A percentile compares a stretch with the other conserved stretches of the same genome.
Evolutionary conservation across 2,329 filamentous ascomycete species (phyloP).

Genomic region (Aspergillus sp.): DNA sequence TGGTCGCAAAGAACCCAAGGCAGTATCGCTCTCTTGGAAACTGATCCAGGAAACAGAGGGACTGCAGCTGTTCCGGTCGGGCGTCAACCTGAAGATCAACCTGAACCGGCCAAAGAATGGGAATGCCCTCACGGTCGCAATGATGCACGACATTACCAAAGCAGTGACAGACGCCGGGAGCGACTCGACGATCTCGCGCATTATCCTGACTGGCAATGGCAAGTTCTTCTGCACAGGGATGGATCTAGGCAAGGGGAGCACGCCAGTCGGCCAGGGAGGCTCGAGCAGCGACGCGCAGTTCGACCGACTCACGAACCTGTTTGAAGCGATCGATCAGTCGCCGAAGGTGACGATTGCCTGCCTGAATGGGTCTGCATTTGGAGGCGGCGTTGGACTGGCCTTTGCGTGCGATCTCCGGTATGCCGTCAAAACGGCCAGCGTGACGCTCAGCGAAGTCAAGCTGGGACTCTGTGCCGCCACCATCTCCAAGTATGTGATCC

Average conservation of each 20-base stretch:
- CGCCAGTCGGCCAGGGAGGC: constrained; percentile 20
- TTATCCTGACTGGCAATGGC: constrained; percentile 38
- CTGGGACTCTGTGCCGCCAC: constrained; percentile 11
- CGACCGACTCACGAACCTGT: constrained; percentile 26
- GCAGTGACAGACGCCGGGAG: constrained; percentile 25
- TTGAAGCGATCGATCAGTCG: constrained; percentile 40
- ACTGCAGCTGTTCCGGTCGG: constrained; percentile 29
- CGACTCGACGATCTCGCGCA: constrained; percentile 33
- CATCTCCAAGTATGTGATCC: constrained; percentile 25
- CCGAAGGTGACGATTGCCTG: constrained; percentile 45
- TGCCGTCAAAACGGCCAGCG: constrained; percentile 13
- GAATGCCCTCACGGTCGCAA: constrained; percentile 39
- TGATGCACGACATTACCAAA: constrained; percentile 35
- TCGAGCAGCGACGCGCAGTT: constrained; percentile 23
- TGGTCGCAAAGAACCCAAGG: neutral
- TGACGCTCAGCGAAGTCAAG: constrained; percentile 44
- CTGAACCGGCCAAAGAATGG: constrained; percentile 41
- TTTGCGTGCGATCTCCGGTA: constrained; percentile 45
- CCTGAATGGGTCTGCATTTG: constrained; percentile 46
- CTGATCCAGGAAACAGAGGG: constrained; percentile 22
- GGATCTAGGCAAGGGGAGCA: constrained; percentile 32
- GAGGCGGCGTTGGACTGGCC: constrained; percentile 46
- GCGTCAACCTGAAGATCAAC: constrained; percentile 31
- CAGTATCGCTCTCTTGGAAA: constrained; percentile 17
- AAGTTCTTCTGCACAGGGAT: constrained; percentile 46